Evolutionary conservation across 208 protist genomes (phyloP).

Genomic region (Leishmania amazonensis): DNA sequence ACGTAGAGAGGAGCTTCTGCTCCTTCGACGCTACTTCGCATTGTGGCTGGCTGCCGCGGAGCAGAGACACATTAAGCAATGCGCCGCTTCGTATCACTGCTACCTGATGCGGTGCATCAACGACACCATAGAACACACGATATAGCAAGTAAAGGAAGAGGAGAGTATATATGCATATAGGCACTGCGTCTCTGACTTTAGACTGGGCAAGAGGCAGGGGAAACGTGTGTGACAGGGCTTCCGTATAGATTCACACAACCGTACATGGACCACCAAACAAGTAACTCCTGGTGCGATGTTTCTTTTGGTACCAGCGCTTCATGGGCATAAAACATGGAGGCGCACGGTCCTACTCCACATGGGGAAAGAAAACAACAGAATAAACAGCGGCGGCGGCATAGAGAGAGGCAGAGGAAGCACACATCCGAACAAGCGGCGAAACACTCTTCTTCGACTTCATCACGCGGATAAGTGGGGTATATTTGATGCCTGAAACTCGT

Average conservation of each 20-base stretch:
- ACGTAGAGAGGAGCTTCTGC: conserved; percentile 6
- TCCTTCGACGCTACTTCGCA: conserved; percentile 17
- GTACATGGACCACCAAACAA: background rate
- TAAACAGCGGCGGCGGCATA: background rate
- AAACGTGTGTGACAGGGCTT: background rate
- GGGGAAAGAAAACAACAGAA: background rate
- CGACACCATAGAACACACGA: conserved; percentile 3
- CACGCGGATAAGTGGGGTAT: background rate
- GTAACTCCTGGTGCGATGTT: background rate
- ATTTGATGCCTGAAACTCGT: background rate
- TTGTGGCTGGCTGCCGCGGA: conserved; percentile 17
- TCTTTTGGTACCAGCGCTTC: background rate
- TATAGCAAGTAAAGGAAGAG: background rate
- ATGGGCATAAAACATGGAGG: background rate
- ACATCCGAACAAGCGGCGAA: background rate
- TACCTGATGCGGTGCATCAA: conserved; percentile 27
- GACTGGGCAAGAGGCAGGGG: background rate
- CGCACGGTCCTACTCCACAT: background rate
- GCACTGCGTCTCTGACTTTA: background rate
- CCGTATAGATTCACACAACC: conserved; percentile 5
- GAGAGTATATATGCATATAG: background rate
- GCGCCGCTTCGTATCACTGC: conserved; percentile 22
- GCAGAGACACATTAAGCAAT: conserved; percentile 21
- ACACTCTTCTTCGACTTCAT: background rate
- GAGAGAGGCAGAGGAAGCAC: background rate